phyloP scores from a whole-genome alignment of 2,329 filamentous ascomycete genomes.

The Microcyclospora tardicrescens region DNA sequence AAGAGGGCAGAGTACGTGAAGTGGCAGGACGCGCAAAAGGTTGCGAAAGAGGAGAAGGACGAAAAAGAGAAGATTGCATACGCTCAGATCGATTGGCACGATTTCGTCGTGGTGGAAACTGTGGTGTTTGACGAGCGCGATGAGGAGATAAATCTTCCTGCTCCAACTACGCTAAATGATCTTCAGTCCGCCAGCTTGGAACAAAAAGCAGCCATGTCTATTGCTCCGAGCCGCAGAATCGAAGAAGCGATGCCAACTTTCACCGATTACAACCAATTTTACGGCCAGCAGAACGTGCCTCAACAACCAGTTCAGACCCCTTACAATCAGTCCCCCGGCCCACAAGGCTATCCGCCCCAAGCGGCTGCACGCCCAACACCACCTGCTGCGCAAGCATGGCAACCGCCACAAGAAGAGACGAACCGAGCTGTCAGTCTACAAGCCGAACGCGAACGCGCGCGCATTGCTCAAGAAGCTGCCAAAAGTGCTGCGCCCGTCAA shows the following conservation, averaged over 20 bases:
- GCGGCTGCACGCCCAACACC: conserved; percentile 14
- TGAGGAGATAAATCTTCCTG: conserved; percentile 72
- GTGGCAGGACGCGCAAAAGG: conserved; percentile 71
- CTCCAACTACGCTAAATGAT: conserved; percentile 79
- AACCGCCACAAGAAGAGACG: conserved; percentile 26
- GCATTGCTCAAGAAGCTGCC: conserved; percentile 61
- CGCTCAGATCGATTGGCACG: conserved; percentile 92
- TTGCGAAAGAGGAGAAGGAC: conserved; percentile 76
- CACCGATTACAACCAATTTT: conserved; percentile 38
- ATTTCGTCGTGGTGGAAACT: conserved; percentile 91
- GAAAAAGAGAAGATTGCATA: conserved; percentile 67
- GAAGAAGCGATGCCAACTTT: conserved; percentile 86
- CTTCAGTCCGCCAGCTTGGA: conserved; percentile 89
- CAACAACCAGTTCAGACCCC: conserved; percentile 16
- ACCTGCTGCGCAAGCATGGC: conserved; percentile 12
- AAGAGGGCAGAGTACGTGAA: conserved; percentile 79
- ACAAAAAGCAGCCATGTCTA: conserved; percentile 82
- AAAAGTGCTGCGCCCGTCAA: conserved; percentile 67
- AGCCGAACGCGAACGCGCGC: conserved; percentile 45
- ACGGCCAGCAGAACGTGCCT: conserved; percentile 13
- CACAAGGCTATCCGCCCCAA: conserved; percentile 13
- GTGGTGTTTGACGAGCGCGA: conserved; percentile 84
- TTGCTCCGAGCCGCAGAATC: conserved; percentile 68
- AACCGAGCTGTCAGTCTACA: conserved; percentile 17
- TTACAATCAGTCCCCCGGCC: conserved; percentile 8